phyloP scores from a whole-genome alignment of 495 filamentous ascomycete genomes.

The Penicillium chermesinum region DNA sequence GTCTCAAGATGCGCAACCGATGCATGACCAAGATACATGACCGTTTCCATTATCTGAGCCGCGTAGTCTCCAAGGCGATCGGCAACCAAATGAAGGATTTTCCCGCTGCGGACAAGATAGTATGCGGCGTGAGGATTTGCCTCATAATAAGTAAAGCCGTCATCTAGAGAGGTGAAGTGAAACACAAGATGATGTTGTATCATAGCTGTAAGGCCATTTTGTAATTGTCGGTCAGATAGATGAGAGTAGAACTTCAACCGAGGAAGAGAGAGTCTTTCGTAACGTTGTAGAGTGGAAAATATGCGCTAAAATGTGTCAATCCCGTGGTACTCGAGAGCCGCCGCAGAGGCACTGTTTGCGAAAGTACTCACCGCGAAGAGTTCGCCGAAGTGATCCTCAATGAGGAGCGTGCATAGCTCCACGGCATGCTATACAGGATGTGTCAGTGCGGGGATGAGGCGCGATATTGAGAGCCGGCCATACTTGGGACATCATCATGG shows the following conservation, averaged over 20 bases:
- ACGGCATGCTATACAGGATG: slow-evolving; percentile 48
- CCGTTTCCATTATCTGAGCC: slow-evolving; percentile 62
- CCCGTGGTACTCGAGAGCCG: neutral
- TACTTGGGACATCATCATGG: slow-evolving; percentile 53
- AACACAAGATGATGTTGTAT: slow-evolving; percentile 83
- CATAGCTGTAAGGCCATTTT: slow-evolving; percentile 74
- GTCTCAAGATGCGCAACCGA: slow-evolving; percentile 61
- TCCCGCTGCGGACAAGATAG: slow-evolving; percentile 70
- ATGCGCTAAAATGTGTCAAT: slow-evolving; percentile 64
- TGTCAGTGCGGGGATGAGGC: slow-evolving; percentile 9
- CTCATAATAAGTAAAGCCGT: slow-evolving; percentile 69
- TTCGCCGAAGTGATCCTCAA: slow-evolving; percentile 83
- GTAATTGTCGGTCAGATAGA: slow-evolving; percentile 63
- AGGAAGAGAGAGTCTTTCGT: slow-evolving; percentile 70
- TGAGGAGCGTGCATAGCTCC: slow-evolving; percentile 85
- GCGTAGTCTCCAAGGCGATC: slow-evolving; percentile 64
- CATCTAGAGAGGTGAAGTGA: slow-evolving; percentile 60
- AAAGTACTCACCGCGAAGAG: slow-evolving; percentile 71
- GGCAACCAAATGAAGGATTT: slow-evolving; percentile 71
- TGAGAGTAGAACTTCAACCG: slow-evolving; percentile 61
- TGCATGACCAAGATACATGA: slow-evolving; percentile 73
- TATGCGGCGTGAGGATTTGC: slow-evolving; percentile 72
- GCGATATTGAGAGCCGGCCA: slow-evolving; percentile 7
- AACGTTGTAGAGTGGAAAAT: slow-evolving; percentile 68
- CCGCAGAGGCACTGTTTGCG: neutral